Evolutionary conservation across 345 rosid genomes (phyloP), one percentile per base, ranked within the genome.

Genomic region (Eucalyptus albens): DNA sequence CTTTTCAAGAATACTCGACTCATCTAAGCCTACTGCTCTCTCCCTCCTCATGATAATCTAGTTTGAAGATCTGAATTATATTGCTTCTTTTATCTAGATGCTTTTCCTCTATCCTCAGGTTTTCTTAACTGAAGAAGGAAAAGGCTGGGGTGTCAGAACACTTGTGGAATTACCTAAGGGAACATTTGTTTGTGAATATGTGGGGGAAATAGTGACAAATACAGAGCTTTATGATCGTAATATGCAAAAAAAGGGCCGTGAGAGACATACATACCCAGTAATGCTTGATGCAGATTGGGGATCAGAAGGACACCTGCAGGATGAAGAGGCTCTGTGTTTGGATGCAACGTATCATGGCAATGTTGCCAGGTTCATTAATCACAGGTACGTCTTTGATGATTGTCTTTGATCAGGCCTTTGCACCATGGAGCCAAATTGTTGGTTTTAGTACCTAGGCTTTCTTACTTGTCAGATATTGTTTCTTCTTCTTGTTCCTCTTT

Each of bases 71-170:
- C 29, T 53, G 15, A 53, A 31, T 44, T 87, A 49, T 87, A 15
- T 21, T 87, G 60, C 62, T 86, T 86, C 29, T 62, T 87, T 87
- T 33, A 53, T 77, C 47, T 40, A 77, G 47, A 11, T 21, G 45
- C 89, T 72, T 69, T 81, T 55, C 37, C 40, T 31, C 80, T 69
- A 27, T 87, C 87, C 50, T 83, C 83, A 97, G 98, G 97, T 97
- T 82, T 97, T 96, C 92, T 89, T 89, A 89, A 95, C 96, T 14
- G 86, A 91, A 85, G 94, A 94, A 88, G 95, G 96, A 69, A 97
- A 92, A 92, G 99, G 99, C 4, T 96, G 99, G 99, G 99, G 99
- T 50, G 92, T 97, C 44, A 92, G 98, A 92, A 91, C 97, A 88
- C 92, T 94, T 31, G 92, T 94, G 85, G 94, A 92, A 89, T 92